Evolutionary conservation across 1,284 basidiomycete genomes (phyloP).

Genomic region (Coniferiporia weirii): DNA sequence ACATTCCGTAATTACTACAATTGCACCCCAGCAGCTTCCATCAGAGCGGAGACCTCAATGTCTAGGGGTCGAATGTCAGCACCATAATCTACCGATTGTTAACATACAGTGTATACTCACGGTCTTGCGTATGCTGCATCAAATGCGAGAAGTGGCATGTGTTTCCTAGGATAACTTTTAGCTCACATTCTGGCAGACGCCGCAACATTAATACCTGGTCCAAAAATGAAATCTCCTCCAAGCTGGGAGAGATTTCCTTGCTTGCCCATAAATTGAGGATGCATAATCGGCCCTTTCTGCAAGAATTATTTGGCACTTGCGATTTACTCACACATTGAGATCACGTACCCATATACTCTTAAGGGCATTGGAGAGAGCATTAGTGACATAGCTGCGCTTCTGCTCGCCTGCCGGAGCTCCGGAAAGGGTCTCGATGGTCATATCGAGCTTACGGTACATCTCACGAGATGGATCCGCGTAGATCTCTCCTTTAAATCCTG

Average conservation of each 20-base stretch:
- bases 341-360: conserved; percentile 44
- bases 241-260: conserved; percentile 55
- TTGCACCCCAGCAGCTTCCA: conserved; percentile 30
- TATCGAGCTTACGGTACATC: conserved; percentile 47
- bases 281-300: conserved; percentile 40
- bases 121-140: conserved; percentile 60
- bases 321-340: background rate
- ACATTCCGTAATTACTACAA: background rate
- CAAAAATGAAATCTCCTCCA: conserved; percentile 60
- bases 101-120: conserved; percentile 36
- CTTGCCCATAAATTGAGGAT: conserved; percentile 46
- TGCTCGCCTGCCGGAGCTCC: conserved; percentile 41
- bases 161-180: conserved; percentile 23
- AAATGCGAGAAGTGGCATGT: conserved; percentile 45
- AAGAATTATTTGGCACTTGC: background rate
- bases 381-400: conserved; percentile 43
- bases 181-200: background rate
- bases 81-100: background rate
- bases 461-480: conserved; percentile 55
- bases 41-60: conserved; percentile 39
- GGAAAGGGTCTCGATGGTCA: conserved; percentile 41
- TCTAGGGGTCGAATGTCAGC: conserved; percentile 27
- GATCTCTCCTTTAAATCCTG: conserved; percentile 43
- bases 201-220: conserved; percentile 36
- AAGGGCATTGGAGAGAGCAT: conserved; percentile 30